These are phyloP conservation scores for Rhynchosporium graminicola DNA, from an alignment of 2,329 filamentous ascomycete genomes.

Conservation along the genomic window DNA sequence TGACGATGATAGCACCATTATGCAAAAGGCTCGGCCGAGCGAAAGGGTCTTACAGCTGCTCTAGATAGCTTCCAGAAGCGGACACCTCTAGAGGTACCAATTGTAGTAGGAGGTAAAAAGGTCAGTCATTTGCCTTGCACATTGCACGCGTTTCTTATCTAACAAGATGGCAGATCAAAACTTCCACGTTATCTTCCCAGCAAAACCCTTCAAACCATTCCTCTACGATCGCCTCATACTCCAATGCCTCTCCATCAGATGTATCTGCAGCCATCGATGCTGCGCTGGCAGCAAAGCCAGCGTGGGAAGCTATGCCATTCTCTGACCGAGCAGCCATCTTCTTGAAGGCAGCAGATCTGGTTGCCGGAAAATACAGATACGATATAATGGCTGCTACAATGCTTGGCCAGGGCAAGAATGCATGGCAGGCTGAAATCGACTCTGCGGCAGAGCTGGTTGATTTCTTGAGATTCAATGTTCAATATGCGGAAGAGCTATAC, in stretches of 20 bases:
- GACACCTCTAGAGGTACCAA: constrained; percentile 74
- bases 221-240: constrained; percentile 77
- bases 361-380: constrained; percentile 91
- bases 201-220: constrained; percentile 81
- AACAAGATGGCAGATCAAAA: constrained; percentile 57
- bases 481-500: constrained; percentile 91
- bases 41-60: constrained; percentile 73
- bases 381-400: constrained; percentile 96
- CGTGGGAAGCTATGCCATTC: constrained; percentile 86
- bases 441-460: constrained; percentile 89
- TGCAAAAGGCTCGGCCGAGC: constrained; percentile 76
- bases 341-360: constrained; percentile 90
- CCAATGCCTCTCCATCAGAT: constrained; percentile 74
- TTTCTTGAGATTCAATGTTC: constrained; percentile 91
- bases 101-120: constrained; percentile 81
- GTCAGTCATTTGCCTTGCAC: constrained; percentile 48
- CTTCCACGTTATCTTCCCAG: constrained; percentile 67
- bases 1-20: constrained; percentile 73
- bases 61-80: constrained; percentile 68
- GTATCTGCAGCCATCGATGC: constrained; percentile 79
- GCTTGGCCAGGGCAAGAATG: constrained; percentile 96
- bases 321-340: constrained; percentile 90
- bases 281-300: constrained; percentile 80
- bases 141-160: constrained; percentile 2
- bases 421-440: constrained; percentile 99